phyloP scores from a whole-genome alignment of 139 green algal genomes.

The Edaphochlamys debaryana region DNA sequence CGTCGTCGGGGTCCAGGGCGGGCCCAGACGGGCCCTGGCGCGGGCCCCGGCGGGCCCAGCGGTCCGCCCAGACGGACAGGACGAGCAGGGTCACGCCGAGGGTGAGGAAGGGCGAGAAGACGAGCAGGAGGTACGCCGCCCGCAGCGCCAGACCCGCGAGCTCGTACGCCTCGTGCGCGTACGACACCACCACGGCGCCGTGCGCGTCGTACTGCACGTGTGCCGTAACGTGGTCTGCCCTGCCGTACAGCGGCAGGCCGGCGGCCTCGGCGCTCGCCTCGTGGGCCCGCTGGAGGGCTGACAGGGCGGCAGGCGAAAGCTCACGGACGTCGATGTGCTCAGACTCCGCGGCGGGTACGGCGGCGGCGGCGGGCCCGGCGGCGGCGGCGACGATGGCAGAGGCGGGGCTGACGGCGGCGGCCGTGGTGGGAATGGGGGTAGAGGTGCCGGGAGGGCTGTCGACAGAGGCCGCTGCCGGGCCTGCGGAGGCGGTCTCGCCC shows the following conservation, averaged over 20 bases:
- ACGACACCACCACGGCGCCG: background rate
- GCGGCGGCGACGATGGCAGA: background rate
- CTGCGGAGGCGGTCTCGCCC: background rate
- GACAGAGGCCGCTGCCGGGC: background rate
- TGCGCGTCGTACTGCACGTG: background rate
- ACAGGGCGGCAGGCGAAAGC: background rate
- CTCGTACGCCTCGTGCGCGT: constrained; percentile 12
- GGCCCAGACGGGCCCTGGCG: too few species aligned
- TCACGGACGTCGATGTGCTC: background rate
- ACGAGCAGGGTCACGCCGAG: constrained; percentile 69
- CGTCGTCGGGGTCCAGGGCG: background rate
- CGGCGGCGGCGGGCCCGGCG: background rate
- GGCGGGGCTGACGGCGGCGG: background rate
- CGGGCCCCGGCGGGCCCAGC: background rate
- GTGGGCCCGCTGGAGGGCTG: background rate
- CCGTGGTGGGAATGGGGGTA: background rate
- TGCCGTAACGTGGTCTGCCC: constrained; percentile 58
- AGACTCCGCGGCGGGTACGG: background rate
- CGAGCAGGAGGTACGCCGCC: constrained; percentile 59
- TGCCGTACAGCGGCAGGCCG: constrained; percentile 68
- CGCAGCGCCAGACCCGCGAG: constrained; percentile 49
- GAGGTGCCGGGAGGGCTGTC: too few species aligned
- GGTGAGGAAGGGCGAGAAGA: constrained; percentile 78
- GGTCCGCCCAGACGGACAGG: constrained; percentile 24
- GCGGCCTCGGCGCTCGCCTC: constrained; percentile 18